Percentiles rank a stretch among this genome's conserved stretches.
phyloP scores from a whole-genome alignment of 192 early-diverging fungal species.

The Entomortierella chlamydospora region DNA sequence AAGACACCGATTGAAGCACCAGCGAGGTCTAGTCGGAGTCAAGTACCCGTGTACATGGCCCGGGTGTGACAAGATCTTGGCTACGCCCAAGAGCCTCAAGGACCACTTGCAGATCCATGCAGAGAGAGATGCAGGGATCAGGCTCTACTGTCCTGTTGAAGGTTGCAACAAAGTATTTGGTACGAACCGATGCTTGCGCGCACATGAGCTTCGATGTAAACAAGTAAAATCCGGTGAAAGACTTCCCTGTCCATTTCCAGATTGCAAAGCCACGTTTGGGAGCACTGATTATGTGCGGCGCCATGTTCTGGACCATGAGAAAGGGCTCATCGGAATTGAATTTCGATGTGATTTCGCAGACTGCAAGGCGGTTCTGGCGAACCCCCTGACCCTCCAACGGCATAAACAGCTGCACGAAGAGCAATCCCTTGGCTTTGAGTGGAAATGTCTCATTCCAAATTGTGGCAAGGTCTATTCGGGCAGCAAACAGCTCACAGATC shows the following conservation, averaged over 20 bases:
- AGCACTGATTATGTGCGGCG: conserved; percentile 53
- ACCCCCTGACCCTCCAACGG: conserved; percentile 49
- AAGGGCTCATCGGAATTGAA: conserved; percentile 42
- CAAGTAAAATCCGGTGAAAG: conserved; percentile 49
- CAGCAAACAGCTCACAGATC: conserved; percentile 49
- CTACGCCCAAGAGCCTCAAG: conserved; percentile 47
- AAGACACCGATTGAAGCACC: conserved; percentile 42
- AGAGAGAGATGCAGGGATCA: conserved; percentile 46
- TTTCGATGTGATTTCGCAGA: conserved; percentile 45
- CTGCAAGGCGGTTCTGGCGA: conserved; percentile 46
- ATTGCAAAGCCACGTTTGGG: conserved; percentile 39
- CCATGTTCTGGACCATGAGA: conserved; percentile 54
- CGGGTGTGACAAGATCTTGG: conserved; percentile 41
- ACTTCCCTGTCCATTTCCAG: conserved; percentile 35
- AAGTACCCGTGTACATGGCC: conserved; percentile 52
- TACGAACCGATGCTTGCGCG: conserved; percentile 43
- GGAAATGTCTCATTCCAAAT: conserved; percentile 35
- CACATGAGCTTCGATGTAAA: conserved; percentile 48
- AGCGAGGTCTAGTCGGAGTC: conserved; percentile 40
- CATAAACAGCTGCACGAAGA: conserved; percentile 53
- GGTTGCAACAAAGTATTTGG: conserved; percentile 51
- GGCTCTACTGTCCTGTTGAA: conserved; percentile 29
- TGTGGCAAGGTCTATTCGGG: conserved; percentile 51
- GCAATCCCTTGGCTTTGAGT: conserved; percentile 46
- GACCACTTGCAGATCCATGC: conserved; percentile 49